Conservation (phyloP, 805 yeast species). For the Vanderwaltozyma yarrowii region DNA sequence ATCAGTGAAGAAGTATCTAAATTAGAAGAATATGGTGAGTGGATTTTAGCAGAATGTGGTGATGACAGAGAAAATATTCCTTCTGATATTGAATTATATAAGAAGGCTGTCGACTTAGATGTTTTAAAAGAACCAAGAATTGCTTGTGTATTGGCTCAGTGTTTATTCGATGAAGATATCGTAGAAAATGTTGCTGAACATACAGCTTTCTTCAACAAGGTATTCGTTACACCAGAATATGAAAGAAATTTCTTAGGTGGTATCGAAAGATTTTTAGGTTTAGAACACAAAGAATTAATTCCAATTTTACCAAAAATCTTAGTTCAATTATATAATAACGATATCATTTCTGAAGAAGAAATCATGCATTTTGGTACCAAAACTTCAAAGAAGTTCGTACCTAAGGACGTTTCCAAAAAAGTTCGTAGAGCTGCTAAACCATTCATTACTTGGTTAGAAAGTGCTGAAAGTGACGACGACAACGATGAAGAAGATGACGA, state of each 20-base stretch:
- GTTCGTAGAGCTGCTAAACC: slow-evolving; percentile 96
- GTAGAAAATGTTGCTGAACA: slow-evolving; percentile 64
- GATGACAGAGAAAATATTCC: slow-evolving; percentile 55
- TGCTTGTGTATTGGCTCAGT: slow-evolving; percentile 86
- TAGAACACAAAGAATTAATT: slow-evolving; percentile 64
- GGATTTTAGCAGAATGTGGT: slow-evolving; percentile 50
- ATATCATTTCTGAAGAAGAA: slow-evolving; percentile 74
- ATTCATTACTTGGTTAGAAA: slow-evolving; percentile 87
- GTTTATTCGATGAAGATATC: slow-evolving; percentile 70
- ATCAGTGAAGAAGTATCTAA: slow-evolving; percentile 35
- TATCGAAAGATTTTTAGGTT: slow-evolving; percentile 83
- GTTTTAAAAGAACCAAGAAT: slow-evolving; percentile 64
- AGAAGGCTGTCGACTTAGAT: slow-evolving; percentile 73
- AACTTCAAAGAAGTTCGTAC: slow-evolving; percentile 85
- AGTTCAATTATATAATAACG: slow-evolving; percentile 71
- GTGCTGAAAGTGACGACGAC: slow-evolving; percentile 75
- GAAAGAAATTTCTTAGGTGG: slow-evolving; percentile 94
- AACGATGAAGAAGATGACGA: slow-evolving; percentile 39
- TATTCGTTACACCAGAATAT: slow-evolving; percentile 48
- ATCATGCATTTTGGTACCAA: slow-evolving; percentile 77
- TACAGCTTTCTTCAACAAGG: slow-evolving; percentile 72
- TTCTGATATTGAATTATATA: slow-evolving; percentile 82
- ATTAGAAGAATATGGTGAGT: slow-evolving; percentile 77
- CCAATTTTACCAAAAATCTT: slow-evolving; percentile 71
- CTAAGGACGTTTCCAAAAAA: slow-evolving; percentile 84